Conservation (phyloP, 768 basidiomycete genomes). For the Boletus rubroflammeus region DNA sequence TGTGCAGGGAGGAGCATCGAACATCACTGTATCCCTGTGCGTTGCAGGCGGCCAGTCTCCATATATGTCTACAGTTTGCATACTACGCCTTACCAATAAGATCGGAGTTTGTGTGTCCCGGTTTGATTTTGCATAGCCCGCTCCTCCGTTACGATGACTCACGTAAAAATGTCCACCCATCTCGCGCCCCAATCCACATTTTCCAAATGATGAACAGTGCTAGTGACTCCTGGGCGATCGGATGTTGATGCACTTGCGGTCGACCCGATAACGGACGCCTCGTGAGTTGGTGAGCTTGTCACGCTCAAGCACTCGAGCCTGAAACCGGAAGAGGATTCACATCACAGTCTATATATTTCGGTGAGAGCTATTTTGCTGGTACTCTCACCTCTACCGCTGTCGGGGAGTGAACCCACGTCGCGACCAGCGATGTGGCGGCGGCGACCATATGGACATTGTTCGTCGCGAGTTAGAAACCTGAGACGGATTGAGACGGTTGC, state of each 20-base stretch:
- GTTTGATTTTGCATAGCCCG: slow-evolving; percentile 15
- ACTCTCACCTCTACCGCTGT: not conserved
- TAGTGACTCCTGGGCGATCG: not conserved
- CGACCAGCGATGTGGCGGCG: not conserved
- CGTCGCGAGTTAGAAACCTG: not conserved
- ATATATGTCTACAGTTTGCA: not conserved
- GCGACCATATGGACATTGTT: slow-evolving; percentile 1
- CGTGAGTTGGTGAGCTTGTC: not conserved
- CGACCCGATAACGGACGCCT: not conserved
- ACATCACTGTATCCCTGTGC: not conserved
- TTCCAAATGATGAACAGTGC: not conserved
- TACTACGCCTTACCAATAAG: slow-evolving; percentile 1
- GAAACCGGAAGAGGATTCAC: not conserved
- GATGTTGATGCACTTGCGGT: not conserved
- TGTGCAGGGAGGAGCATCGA: not conserved
- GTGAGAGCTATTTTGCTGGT: not conserved
- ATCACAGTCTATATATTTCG: not conserved
- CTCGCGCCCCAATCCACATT: not conserved
- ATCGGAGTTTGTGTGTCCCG: slow-evolving; percentile 3
- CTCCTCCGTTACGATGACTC: slow-evolving; percentile 1
- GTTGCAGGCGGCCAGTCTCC: not conserved
- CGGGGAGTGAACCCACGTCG: not conserved
- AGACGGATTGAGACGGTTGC: slow-evolving; percentile 10
- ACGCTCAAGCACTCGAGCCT: not conserved
- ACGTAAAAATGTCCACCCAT: slow-evolving; percentile 25